Conservation (phyloP, 2,329 filamentous ascomycete species). For the Ophiostoma piceae region DNA sequence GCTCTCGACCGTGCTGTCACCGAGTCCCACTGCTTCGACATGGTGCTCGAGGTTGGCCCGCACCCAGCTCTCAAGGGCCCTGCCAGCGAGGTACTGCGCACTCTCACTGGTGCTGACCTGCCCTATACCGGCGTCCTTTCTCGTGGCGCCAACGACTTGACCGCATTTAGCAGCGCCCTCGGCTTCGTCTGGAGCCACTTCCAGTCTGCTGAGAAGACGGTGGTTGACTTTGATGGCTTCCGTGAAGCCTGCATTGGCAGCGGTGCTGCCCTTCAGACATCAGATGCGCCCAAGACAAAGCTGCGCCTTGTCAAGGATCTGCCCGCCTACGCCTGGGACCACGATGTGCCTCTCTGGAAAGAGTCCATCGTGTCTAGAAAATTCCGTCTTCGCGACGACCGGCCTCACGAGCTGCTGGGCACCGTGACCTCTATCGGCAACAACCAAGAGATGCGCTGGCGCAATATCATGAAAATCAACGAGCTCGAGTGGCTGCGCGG, state of each 20-base stretch:
- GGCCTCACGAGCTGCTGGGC: slow-evolving; percentile 34
- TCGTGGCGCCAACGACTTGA: slow-evolving; percentile 24
- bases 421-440: slow-evolving; percentile 34
- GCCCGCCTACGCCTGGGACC: slow-evolving; percentile 28
- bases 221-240: slow-evolving; percentile 27
- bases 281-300: background rate
- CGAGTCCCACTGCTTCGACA: slow-evolving; percentile 23
- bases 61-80: slow-evolving; percentile 31
- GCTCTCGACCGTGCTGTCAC: slow-evolving; percentile 23
- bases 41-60: slow-evolving; percentile 32
- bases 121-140: slow-evolving; percentile 21
- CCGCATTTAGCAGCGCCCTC: slow-evolving; percentile 21
- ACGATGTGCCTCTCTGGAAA: slow-evolving; percentile 27
- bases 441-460: slow-evolving; percentile 37
- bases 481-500: slow-evolving; percentile 45
- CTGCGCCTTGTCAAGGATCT: slow-evolving; percentile 24
- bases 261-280: background rate
- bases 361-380: slow-evolving; percentile 29
- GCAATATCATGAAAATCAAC: slow-evolving; percentile 36
- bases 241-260: slow-evolving; percentile 18
- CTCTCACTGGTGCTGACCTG: slow-evolving; percentile 25
- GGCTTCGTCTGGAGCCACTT: slow-evolving; percentile 24
- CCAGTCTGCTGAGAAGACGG: slow-evolving; percentile 14
- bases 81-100: slow-evolving; percentile 28
- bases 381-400: slow-evolving; percentile 33